Conservation (phyloP, 768 basidiomycete genomes). For the Kondoa malvinella region DNA sequence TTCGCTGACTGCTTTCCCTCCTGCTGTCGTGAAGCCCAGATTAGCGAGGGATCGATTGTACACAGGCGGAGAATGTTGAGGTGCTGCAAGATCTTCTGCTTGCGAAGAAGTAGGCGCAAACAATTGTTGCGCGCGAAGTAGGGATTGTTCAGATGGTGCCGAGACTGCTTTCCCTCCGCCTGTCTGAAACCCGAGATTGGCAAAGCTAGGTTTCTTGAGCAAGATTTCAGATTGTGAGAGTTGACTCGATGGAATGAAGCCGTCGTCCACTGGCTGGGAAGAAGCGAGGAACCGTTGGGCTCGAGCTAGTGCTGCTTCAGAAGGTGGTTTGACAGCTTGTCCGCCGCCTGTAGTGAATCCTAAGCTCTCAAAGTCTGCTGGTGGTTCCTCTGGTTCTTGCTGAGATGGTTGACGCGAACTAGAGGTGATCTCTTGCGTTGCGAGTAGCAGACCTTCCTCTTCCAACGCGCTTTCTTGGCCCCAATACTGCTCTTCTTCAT, state of each 20-base stretch:
- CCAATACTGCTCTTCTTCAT: neutral
- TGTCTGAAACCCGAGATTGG: conserved; percentile 7
- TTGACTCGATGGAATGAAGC: too few species aligned
- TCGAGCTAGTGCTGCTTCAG: conserved; percentile 10
- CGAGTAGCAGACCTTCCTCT: neutral
- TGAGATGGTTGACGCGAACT: neutral
- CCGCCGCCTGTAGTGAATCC: conserved; percentile 16
- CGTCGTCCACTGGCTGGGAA: neutral
- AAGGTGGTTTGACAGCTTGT: conserved; percentile 7
- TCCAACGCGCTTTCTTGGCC: neutral
- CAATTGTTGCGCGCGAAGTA: neutral
- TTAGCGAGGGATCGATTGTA: conserved; percentile 2
- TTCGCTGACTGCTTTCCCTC: conserved; percentile 10
- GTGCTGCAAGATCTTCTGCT: neutral
- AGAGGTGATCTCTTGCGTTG: neutral
- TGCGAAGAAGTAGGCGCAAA: neutral
- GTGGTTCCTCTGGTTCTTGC: neutral
- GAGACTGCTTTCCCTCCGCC: conserved; percentile 1
- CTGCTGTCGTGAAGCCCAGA: neutral
- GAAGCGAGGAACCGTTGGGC: neutral
- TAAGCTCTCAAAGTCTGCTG: neutral
- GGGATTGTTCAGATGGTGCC: conserved; percentile 2
- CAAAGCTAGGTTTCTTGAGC: neutral
- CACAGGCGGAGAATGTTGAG: neutral
- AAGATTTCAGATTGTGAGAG: neutral